These are phyloP conservation scores for Phytophthora sojae DNA, from an alignment of 352 stramenopile genomes.

Conservation along the genomic window DNA sequence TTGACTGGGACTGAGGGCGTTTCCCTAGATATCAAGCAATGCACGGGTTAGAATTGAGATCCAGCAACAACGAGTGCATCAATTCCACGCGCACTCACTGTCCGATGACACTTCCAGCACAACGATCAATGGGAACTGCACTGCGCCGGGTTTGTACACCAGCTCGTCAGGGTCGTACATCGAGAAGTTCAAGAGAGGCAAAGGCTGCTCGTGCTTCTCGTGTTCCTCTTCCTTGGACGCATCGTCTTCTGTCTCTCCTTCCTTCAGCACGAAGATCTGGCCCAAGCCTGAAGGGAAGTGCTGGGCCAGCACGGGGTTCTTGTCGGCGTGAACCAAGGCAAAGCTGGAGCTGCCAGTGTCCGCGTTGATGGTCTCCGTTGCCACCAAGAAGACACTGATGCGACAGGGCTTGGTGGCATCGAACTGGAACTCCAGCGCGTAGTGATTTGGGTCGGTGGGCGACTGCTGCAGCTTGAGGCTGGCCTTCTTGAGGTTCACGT, in stretches of 20 bases:
- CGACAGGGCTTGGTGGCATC: constrained; percentile 80
- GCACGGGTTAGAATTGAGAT: constrained; percentile 1
- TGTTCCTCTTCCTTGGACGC: constrained; percentile 7
- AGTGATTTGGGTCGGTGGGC: constrained; percentile 28
- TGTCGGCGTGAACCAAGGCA: constrained; percentile 54
- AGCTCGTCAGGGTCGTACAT: constrained; percentile 50
- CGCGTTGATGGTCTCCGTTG: constrained; percentile 70
- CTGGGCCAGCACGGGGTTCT: constrained; percentile 43
- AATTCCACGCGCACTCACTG: constrained; percentile 33
- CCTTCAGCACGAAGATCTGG: constrained; percentile 59
- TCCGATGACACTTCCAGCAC: constrained; percentile 64
- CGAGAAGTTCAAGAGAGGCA: constrained; percentile 53
- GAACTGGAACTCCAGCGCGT: constrained; percentile 77
- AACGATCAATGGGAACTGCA: constrained; percentile 73
- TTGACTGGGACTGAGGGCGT: constrained; percentile 77
- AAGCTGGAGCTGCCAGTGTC: constrained; percentile 73
- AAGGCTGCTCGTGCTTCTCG: constrained; percentile 17
- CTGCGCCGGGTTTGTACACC: constrained; percentile 49
- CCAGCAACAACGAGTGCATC: constrained; percentile 6
- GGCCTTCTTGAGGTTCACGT: constrained; percentile 87
- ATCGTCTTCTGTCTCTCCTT: constrained; percentile 12
- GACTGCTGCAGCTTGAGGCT: constrained; percentile 64
- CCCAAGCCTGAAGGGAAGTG: constrained; percentile 60
- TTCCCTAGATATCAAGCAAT: constrained; percentile 23
- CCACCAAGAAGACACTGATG: constrained; percentile 72